Evolutionary conservation across 2,329 filamentous ascomycete genomes (phyloP), one percentile per base, ranked within the genome.

Genomic region (Aureobasidium musti): DNA sequence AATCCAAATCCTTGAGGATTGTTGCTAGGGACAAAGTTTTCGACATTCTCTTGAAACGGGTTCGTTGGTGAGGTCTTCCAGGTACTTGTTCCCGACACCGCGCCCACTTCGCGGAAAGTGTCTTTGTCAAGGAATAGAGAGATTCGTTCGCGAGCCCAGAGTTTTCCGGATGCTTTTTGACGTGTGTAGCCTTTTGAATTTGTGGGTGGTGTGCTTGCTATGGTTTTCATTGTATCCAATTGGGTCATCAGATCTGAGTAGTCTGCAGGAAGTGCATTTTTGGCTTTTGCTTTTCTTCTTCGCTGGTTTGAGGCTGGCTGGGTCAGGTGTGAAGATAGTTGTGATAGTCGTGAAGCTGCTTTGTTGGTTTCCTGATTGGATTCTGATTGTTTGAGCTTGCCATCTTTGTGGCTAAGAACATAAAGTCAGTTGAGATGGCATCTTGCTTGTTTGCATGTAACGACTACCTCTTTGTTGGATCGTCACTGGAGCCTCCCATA

Each of bases 91-190:
- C 87, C 87, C 2, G 83, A 84, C 0, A 87, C 80, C 50, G 83
- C 86, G 0, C 87, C 87, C 7, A 89, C 81, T 74, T 89, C 86
- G 21, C 79, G 78, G 69, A 88, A 87, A 28, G 79, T 83, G 2
- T 79, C 82, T 2, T 76, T 70, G 67, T 89, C 86, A 13, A 89
- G 78, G n/a, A 89, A 77, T 37, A 82, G 77, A 5, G 84, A 79
- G 21, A 89, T 83, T 2, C 86, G 79, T 71, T 89, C 86, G 26
- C 86, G 82, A 0, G 88, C 86, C 86, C 86, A 88, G 21, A 89
- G 79, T 73, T 89, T 89, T 1, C 87, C 87, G 3, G 85, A 82
- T 74, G 85, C 79, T 69, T 87, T 87, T 72, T 89, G 87, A 5
- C 84, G 82, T n/a, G 84, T 75, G 69, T 88, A 89, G 28, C 86